A percentile compares a stretch with the other conserved stretches of the same genome.
phyloP scores from a whole-genome alignment of 208 protist genomes.

The Phytomonas sp. region DNA sequence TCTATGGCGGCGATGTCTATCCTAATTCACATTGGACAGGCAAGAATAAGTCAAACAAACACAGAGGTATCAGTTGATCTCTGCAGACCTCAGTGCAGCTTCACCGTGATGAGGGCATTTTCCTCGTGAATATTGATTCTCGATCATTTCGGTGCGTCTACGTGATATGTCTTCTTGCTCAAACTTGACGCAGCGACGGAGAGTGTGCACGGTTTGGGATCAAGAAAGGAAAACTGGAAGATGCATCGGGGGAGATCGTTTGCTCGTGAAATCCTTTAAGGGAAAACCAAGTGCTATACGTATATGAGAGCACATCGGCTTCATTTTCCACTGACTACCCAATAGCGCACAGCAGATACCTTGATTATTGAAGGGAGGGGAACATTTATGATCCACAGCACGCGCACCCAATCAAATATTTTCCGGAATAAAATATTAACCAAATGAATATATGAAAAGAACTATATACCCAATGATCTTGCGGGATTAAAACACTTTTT shows the following conservation, averaged over 20 bases:
- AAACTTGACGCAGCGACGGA: neutral
- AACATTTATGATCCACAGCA: neutral
- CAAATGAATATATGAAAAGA: slow-evolving; percentile 3
- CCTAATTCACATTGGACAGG: neutral
- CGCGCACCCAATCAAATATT: neutral
- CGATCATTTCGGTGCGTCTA: neutral
- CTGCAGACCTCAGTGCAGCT: neutral
- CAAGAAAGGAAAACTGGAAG: neutral
- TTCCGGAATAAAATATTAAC: neutral
- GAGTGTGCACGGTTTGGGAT: neutral
- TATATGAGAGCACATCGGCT: neutral
- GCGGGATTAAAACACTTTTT: neutral
- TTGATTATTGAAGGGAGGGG: neutral
- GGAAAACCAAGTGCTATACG: neutral
- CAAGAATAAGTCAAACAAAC: neutral
- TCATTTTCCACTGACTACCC: neutral
- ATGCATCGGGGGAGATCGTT: neutral
- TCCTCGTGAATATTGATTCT: neutral
- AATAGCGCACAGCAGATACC: neutral
- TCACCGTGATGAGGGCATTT: neutral
- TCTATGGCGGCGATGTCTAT: neutral
- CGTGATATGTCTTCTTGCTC: neutral
- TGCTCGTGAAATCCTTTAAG: neutral
- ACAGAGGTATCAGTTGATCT: neutral
- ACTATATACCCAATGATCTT: slow-evolving; percentile 1